These are phyloP conservation scores for Cajanus cajan DNA, from an alignment of 306 rosid species.

Conservation along the genomic window DNA sequence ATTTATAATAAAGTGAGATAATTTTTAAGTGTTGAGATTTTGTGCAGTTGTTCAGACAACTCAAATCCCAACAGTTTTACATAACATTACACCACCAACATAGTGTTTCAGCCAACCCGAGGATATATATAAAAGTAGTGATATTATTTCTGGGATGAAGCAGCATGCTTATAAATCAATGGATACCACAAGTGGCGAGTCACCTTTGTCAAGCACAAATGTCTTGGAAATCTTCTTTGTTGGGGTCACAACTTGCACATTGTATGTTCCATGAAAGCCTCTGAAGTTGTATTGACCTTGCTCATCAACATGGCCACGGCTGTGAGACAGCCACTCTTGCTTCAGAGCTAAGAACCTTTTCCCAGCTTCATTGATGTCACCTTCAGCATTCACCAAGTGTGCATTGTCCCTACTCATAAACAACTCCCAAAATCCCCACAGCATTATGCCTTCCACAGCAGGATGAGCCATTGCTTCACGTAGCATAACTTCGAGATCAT, in stretches of 20 bases:
- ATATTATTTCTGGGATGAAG: not conserved
- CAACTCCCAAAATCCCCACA: slow-evolving; percentile 97
- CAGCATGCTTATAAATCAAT: slow-evolving; percentile 46
- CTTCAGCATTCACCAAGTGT: slow-evolving; percentile 87
- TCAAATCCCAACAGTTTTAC: slow-evolving; percentile 13
- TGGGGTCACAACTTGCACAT: slow-evolving; percentile 47
- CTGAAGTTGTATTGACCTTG: slow-evolving; percentile 61
- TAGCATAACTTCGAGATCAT: slow-evolving; percentile 89
- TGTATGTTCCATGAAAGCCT: slow-evolving; percentile 85
- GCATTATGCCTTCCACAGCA: slow-evolving; percentile 76
- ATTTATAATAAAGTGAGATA: not conserved
- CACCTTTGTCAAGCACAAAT: slow-evolving; percentile 76
- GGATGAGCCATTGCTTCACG: slow-evolving; percentile 83
- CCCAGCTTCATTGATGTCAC: slow-evolving; percentile 85
- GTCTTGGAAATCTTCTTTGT: slow-evolving; percentile 63
- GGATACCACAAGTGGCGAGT: slow-evolving; percentile 50
- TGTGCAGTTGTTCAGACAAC: not conserved
- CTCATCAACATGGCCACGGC: slow-evolving; percentile 56
- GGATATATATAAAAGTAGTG: too few species aligned
- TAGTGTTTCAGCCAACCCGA: not conserved
- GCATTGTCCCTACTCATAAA: slow-evolving; percentile 79
- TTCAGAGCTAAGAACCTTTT: slow-evolving; percentile 63
- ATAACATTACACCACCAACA: slow-evolving; percentile 22
- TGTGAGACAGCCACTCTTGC: slow-evolving; percentile 73
- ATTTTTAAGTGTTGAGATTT: not conserved